Conservation (phyloP, 2,329 filamentous ascomycete species). For the Pyricularia grisea region DNA sequence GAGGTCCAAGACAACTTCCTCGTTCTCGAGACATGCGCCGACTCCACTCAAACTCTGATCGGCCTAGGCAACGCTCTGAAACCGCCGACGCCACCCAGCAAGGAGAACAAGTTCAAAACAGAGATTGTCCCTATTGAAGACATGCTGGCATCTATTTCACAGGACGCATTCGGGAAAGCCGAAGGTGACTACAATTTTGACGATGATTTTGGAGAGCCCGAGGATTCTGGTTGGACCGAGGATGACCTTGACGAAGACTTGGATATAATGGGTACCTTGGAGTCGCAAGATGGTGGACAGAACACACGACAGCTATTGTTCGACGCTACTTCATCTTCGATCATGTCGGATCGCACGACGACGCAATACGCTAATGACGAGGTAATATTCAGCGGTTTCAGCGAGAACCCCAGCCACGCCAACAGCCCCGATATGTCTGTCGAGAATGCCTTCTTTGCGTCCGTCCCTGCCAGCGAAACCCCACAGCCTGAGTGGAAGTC, state of each 20-base stretch:
- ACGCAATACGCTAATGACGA: constrained; percentile 32
- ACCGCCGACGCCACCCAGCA: constrained; percentile 75
- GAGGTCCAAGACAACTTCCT: constrained; percentile 80
- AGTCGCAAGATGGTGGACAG: constrained; percentile 15
- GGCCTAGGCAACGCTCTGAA: constrained; percentile 68
- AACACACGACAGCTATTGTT: constrained; percentile 34
- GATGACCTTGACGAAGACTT: constrained; percentile 2
- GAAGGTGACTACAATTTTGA: constrained; percentile 55
- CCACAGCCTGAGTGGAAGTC: constrained; percentile 77
- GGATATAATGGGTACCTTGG: not conserved
- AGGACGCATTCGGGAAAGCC: constrained; percentile 64
- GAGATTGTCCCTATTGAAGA: constrained; percentile 79
- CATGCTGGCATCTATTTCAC: constrained; percentile 81
- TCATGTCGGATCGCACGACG: constrained; percentile 29
- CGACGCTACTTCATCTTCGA: constrained; percentile 24
- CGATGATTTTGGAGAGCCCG: constrained; percentile 46
- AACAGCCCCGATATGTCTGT: constrained; percentile 49
- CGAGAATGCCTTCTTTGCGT: constrained; percentile 68
- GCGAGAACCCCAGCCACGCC: not conserved
- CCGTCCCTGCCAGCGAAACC: constrained; percentile 48
- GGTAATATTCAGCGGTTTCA: constrained; percentile 36
- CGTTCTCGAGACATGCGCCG: constrained; percentile 88
- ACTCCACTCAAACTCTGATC: constrained; percentile 90
- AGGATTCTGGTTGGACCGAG: constrained; percentile 10
- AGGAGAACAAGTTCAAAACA: constrained; percentile 77